Evolutionary conservation across 768 basidiomycete genomes (phyloP), one percentile per base, ranked within the genome.

Genomic region (Infundibulicybe gibba): DNA sequence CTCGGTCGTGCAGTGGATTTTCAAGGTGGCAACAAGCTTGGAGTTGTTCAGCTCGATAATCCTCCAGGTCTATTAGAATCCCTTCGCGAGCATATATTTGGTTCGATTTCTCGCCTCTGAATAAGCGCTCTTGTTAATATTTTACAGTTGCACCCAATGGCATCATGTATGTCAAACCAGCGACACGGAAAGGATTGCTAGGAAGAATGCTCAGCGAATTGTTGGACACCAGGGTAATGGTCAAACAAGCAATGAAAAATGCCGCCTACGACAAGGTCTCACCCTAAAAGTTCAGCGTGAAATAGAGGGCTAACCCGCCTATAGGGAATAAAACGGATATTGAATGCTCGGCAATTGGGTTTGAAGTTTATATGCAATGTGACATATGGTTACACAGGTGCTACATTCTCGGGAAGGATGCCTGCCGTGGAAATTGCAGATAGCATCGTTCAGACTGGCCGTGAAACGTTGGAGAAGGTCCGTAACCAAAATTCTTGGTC

Each of bases 341-440:
- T 98, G 25, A 85, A 98, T 57, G 94, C 94, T 3, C 80, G 97
- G 2, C 95, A 98, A 59, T 79, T 97, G 2, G 83, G 91, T 47
- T 75, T 99, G 41, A 98, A 99, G 66, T 94, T 87, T 54, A 94
- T 99, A 40, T 81, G 90, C 32, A 93, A 97, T 60, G 88, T 90
- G 34, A 97, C 92, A 0, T 98, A 99, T 57, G 95, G 97, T 0
- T 98, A 99, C 61, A 97, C 95, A 0, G 78, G 88, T 49, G 97
- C 97, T 2, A 87, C 89, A 1, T 97, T 84, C 59, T 97, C 94
- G 13, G 97, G 97, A 2, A 76, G 97, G 41, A 98, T 99, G 97
- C 97, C 97, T 17, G 92, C 90, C 9, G 94, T 97, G 15, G 94
- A 98, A 63, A 92, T 99, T 34, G 97, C 97, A 0, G 97, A 99